Evolutionary conservation across 306 rosid genomes (phyloP).

Genomic region (Cicer judaicum): DNA sequence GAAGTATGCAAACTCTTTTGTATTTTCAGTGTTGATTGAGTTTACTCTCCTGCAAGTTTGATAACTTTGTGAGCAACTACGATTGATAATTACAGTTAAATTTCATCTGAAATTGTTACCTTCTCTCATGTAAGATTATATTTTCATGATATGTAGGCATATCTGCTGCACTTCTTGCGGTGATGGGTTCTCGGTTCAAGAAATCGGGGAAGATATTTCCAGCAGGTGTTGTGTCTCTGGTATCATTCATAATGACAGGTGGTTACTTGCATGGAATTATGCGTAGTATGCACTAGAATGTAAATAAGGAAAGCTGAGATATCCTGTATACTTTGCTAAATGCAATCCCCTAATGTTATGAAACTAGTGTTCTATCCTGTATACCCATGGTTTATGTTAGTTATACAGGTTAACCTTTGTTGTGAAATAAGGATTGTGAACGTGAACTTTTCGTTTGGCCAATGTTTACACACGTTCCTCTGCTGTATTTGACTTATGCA

Average conservation of each 20-base stretch:
- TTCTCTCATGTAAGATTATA: constrained; percentile 23
- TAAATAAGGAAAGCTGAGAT: constrained; percentile 32
- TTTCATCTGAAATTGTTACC: constrained; percentile 11
- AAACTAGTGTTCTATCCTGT: constrained; percentile 30
- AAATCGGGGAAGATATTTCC: constrained; percentile 94
- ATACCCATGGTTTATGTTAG: constrained; percentile 28
- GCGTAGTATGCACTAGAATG: constrained; percentile 73
- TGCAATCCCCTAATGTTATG: constrained; percentile 27
- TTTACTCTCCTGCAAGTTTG: constrained; percentile 1
- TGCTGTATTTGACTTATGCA: background rate
- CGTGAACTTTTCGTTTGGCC: constrained; percentile 24
- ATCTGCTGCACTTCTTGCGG: constrained; percentile 86
- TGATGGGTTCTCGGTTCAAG: constrained; percentile 96
- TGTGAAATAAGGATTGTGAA: constrained; percentile 39
- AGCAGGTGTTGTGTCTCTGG: constrained; percentile 92
- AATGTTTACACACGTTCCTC: background rate
- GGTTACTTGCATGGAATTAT: constrained; percentile 96
- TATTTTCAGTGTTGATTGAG: background rate
- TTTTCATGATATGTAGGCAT: constrained; percentile 57
- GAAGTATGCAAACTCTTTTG: background rate
- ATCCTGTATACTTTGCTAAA: constrained; percentile 45
- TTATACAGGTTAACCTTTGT: constrained; percentile 18
- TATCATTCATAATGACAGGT: constrained; percentile 85
- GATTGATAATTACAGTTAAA: constrained; percentile 6
- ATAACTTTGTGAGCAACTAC: background rate